These are phyloP conservation scores for Xanthoparmelia taractica DNA, from an alignment of 495 filamentous ascomycete genomes.

Conservation along the genomic window DNA sequence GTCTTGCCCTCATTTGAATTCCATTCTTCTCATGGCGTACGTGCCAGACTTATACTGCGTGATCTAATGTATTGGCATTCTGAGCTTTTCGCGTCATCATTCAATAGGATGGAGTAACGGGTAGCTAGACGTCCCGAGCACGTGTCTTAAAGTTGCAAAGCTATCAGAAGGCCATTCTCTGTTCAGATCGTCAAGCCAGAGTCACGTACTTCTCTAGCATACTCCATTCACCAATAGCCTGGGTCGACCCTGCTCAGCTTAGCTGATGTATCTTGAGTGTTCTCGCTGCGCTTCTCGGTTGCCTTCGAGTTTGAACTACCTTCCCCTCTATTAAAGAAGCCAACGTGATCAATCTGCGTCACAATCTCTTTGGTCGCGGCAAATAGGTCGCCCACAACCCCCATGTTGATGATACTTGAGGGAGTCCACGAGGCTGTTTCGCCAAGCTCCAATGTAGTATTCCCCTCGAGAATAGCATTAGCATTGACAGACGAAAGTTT, in stretches of 20 bases:
- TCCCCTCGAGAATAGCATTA: conserved; percentile 28
- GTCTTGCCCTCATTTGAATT: too few species aligned
- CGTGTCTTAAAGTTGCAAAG: too few species aligned
- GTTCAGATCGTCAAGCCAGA: too few species aligned
- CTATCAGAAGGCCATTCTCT: too few species aligned
- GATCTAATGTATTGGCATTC: too few species aligned
- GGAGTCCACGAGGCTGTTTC: conserved; percentile 27
- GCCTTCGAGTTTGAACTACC: conserved; percentile 3
- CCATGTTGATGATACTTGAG: conserved; percentile 29
- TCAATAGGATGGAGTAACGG: too few species aligned
- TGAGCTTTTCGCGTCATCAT: too few species aligned
- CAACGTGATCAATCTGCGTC: conserved; percentile 35
- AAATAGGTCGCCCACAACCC: conserved; percentile 30
- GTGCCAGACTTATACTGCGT: too few species aligned
- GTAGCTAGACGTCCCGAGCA: too few species aligned
- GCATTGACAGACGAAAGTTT: conserved; percentile 33
- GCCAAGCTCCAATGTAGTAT: conserved; percentile 31
- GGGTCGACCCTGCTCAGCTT: background rate
- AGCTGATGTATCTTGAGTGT: background rate
- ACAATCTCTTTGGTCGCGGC: conserved; percentile 31
- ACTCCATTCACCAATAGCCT: conserved; percentile 1
- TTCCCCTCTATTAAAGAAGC: conserved; percentile 29
- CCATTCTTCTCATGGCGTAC: too few species aligned
- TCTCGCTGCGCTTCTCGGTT: background rate
- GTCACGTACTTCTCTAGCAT: too few species aligned